Evolutionary conservation across 2,329 filamentous ascomycete species (phyloP), one percentile per base, ranked within the genome.

Genomic region (Myriangium duriaei): DNA sequence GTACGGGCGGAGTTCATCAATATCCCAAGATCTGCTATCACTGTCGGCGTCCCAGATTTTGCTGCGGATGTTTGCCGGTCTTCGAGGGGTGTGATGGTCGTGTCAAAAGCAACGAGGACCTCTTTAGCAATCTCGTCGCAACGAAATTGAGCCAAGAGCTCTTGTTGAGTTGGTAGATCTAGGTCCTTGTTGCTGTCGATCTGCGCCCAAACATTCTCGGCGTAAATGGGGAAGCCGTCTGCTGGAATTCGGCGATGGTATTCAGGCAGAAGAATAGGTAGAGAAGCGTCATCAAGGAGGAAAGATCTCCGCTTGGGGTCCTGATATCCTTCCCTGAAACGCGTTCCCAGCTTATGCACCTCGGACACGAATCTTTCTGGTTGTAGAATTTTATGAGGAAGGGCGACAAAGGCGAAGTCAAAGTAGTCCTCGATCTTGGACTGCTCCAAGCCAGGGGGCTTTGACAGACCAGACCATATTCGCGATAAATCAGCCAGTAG

Each of bases 181-280:
- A 98, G 69, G 54, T 98, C 91, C 62, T 98, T 98, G 70, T 98
- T 98, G 67, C 88, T 82, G 51, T 94, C 87, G 55, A 98, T 98
- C 62, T 96, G 88, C 52, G 96, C 87, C 91, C 91, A 98, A 31
- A 98, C 76, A 29, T 87, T 85, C 56, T 91, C 78, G 1, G 91
- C 87, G 51, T 98, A 98, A 42, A 86, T 71, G 0, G 88, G 83
- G 55, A 96, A 91, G n/a, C 91, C 91, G 58, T 98, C 91, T 7
- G 91, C 91, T 9, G 91, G 91, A 46, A 98, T 98, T 41, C 91
- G 74, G 44, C 91, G 74, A 62, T 98, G 91, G 57, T 98, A 98
- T 51, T 95, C 87, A 14, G 91, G 80, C 30, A 96, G 64, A 56
- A 98, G 91, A 4, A 98, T 73, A 4, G 82, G 83, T 33, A 82